These are phyloP conservation scores for Ilex asprella DNA, from an alignment of 257 asterid genomes.

Conservation along the genomic window DNA sequence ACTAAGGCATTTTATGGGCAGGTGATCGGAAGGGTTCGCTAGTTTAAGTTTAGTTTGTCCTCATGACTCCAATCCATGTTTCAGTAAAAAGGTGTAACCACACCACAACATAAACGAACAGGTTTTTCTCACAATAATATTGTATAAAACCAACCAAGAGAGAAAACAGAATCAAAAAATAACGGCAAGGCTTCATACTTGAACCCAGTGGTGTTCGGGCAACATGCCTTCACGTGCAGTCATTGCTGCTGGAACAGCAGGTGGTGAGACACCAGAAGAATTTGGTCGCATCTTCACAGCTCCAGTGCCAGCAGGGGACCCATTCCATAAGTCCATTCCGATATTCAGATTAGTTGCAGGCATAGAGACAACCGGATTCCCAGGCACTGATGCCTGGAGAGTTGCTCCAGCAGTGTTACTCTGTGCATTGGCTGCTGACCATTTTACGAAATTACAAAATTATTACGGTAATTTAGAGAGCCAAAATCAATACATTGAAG, in stretches of 20 bases:
- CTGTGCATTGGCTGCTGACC: slow-evolving; percentile 70
- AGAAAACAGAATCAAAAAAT: slow-evolving; percentile 9
- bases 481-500: slow-evolving; percentile 6
- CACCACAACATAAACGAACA: not conserved
- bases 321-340: slow-evolving; percentile 93
- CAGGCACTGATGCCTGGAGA: slow-evolving; percentile 47
- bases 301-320: slow-evolving; percentile 65
- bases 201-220: slow-evolving; percentile 84
- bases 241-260: slow-evolving; percentile 32
- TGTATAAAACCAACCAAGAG: slow-evolving; percentile 3
- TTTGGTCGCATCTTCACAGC: slow-evolving; percentile 52
- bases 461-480: slow-evolving; percentile 7
- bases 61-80: too few relatives aligned
- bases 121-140: not conserved
- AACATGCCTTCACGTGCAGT: slow-evolving; percentile 32
- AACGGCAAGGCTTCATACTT: slow-evolving; percentile 28
- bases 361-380: slow-evolving; percentile 55
- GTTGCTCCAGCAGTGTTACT: slow-evolving; percentile 36
- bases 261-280: slow-evolving; percentile 42
- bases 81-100: too few relatives aligned
- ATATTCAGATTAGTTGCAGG: slow-evolving; percentile 76
- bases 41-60: too few relatives aligned
- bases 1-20: not conserved
- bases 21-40: too few relatives aligned
- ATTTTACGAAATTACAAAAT: slow-evolving; percentile 9